Evolutionary conservation across 257 asterid species (phyloP), one percentile per base, ranked within the genome.

Genomic region (Nicotiana undulata): DNA sequence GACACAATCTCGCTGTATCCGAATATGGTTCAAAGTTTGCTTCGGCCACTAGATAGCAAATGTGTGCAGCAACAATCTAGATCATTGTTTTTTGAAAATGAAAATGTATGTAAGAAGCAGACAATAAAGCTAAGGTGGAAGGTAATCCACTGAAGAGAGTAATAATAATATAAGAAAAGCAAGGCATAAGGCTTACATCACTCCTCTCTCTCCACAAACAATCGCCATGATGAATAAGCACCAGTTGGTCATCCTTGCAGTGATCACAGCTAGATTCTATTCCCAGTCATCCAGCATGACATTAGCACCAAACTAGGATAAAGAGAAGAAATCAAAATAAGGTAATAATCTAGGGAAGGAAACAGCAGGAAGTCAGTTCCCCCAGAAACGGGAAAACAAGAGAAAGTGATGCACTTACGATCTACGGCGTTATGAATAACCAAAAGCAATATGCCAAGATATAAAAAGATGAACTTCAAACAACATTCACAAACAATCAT

Each of bases 241-340:
- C 99, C 84, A 96, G 94, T 81, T 92, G 98, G 5, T 96, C 99
- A 86, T 90, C 96, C 86, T 94, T 77, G 99, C 98, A 59, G 97
- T 87, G 75, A 96, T 94, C 84, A 96, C 97, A 1, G 99, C 99
- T 89, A 96, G 84, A 87, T 94, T 96, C 83, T 92, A 98, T 84
- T 94, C 95, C 99, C 99, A 96, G 83, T 90, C 95, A 84, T 93
- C 97, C 87, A 96, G 90, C 98, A 96, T 90, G 83, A 90, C 89
- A 83, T 89, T 91, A 63, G 85, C 89, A 82, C 90, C 92, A 83
- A 88, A 82, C 98, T 96, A 87, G 51, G 77, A 74, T 29, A 79
- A 70, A 18, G 2, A 81, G 61, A 81, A 63, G 37, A 49, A 82
- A 79, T 17, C 81, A 15, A 44, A 82, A 84, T 37, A 82, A 34